A percentile compares a stretch with the other conserved stretches of the same genome.
These are phyloP conservation scores for Solanum hybrid DNA, from an alignment of 305 asterid species.

Conservation along the genomic window DNA sequence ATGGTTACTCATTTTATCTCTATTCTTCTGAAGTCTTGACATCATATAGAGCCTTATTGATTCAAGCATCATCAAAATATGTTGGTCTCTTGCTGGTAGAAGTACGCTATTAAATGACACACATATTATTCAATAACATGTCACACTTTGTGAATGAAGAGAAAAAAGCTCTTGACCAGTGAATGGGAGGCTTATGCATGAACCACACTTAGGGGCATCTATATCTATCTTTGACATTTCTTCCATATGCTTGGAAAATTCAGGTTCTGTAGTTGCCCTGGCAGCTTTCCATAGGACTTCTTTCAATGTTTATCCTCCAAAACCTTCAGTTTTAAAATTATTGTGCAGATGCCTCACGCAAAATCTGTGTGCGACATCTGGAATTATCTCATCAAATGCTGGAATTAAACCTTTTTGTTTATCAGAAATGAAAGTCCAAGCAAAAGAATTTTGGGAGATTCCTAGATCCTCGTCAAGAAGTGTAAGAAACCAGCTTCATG, in stretches of 20 bases:
- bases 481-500: neutral
- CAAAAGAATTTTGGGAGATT: neutral
- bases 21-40: neutral
- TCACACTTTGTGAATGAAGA: neutral
- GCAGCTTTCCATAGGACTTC: neutral
- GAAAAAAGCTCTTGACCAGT: neutral
- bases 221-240: neutral
- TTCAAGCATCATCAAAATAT: neutral
- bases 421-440: neutral
- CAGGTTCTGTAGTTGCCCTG: neutral
- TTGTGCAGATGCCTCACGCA: too few relatives aligned
- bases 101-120: neutral
- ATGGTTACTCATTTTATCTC: too few relatives aligned
- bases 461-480: neutral
- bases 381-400: neutral
- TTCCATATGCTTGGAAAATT: neutral
- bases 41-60: neutral
- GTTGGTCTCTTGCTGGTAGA: neutral
- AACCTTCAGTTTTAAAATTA: neutral
- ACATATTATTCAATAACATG: neutral
- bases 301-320: neutral
- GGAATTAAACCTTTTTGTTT: neutral
- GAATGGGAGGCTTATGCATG: neutral
- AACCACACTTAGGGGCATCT: neutral
- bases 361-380: neutral